Base-by-base conservation (phyloP, 768 basidiomycete genomes). In the Naganishia friedmannii region DNA sequence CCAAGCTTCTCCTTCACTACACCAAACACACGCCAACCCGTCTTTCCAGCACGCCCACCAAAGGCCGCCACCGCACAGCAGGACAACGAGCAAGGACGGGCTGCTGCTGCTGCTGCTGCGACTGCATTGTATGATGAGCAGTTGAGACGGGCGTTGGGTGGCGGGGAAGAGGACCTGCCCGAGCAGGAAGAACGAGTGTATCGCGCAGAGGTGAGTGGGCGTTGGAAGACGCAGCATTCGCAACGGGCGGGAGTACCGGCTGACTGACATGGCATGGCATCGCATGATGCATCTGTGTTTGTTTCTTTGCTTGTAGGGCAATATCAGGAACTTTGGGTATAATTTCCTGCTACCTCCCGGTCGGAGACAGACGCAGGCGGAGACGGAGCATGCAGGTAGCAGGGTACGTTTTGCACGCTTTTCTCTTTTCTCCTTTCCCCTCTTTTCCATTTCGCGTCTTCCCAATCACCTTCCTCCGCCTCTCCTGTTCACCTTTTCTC, bases 141-240 rank as follows among this genome's bases (percentile, higher is more conserved):
- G 42, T 15, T 69, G 26, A 63, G 68, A 39, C 32, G 42, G 23
- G 54, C 39, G 0, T 31, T 69, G 19, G 29, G 39, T 21, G 68
- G 68, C 3, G 45, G 45, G 29, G 37, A 48, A n/a, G 68, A 69
- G 32, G 57, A 32, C 10, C 46, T 69, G 19, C n/a, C 28, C 12
- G 68, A 60, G 28, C 68, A 69, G 29, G 68, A 69, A 28, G 68
- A 69, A 17, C 39, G 68, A 10, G 68, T 69, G 17, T 69, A 69
- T n/a, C 68, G 68, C 13, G 68, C 68, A 13, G 68, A 69, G 57
- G 68, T 69, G 51, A 21, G 68, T 42, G 15, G 15, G 2, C 9
- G n/a, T n/a, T n/a, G n/a, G n/a, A n/a, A n/a, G n/a, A n/a, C n/a
- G n/a, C n/a, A n/a, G n/a, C n/a, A n/a, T n/a, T n/a, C n/a, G n/a